Conservation (phyloP, 2,329 filamentous ascomycete genomes). For the Escovopsis sp. region DNA sequence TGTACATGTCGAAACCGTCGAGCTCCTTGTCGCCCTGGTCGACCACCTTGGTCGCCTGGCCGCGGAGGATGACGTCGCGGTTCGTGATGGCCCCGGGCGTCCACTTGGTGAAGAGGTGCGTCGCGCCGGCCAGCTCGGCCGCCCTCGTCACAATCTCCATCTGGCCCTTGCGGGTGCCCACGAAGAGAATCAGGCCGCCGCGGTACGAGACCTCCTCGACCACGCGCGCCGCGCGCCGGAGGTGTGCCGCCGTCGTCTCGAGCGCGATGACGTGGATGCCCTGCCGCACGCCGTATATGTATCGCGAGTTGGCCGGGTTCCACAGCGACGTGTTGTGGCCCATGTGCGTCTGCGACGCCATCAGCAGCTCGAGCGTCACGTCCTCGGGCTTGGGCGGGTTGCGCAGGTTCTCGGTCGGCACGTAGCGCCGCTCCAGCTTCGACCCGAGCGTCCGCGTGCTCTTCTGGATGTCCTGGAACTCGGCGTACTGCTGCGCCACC, state of each 20-base stretch:
- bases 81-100: slow-evolving; percentile 86
- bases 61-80: slow-evolving; percentile 70
- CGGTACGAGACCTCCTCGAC: slow-evolving; percentile 73
- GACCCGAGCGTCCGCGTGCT: slow-evolving; percentile 36
- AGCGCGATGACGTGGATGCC: slow-evolving; percentile 88
- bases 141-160: slow-evolving; percentile 67
- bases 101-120: slow-evolving; percentile 88
- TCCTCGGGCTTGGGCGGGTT: slow-evolving; percentile 66
- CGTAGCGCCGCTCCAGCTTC: slow-evolving; percentile 39
- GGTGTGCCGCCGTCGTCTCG: slow-evolving; percentile 74
- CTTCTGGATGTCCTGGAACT: slow-evolving; percentile 23
- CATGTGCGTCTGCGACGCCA: slow-evolving; percentile 76
- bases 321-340: slow-evolving; percentile 83
- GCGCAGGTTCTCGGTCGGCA: slow-evolving; percentile 48
- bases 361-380: slow-evolving; percentile 77
- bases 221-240: slow-evolving; percentile 85
- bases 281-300: slow-evolving; percentile 82
- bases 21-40: slow-evolving; percentile 53
- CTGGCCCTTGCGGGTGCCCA: slow-evolving; percentile 73
- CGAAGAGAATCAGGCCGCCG: slow-evolving; percentile 80
- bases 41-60: slow-evolving; percentile 57
- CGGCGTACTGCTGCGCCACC: slow-evolving; percentile 24
- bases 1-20: slow-evolving; percentile 48
- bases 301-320: slow-evolving; percentile 88
- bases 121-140: slow-evolving; percentile 61